phyloP scores from a whole-genome alignment of 345 rosid species.

The Salix dunnii region DNA sequence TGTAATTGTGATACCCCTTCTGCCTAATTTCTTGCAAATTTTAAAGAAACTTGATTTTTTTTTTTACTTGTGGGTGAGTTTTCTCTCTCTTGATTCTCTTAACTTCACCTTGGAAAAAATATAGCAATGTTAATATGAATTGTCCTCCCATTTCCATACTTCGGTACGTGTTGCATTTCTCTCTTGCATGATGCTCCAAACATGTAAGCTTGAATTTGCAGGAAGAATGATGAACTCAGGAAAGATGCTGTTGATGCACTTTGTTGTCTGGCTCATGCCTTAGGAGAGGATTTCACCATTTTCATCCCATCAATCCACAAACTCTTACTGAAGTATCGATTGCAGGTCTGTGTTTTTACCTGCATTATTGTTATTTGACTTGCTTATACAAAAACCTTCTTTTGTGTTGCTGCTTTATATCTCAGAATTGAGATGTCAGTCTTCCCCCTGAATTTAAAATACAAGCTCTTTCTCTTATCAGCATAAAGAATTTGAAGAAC shows the following conservation, averaged over 20 bases:
- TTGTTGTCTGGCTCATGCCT: constrained; percentile 95
- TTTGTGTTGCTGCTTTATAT: not conserved
- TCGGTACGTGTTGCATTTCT: not conserved
- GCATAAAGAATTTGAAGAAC: constrained; percentile 98
- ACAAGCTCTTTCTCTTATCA: constrained; percentile 30
- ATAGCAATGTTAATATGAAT: not conserved
- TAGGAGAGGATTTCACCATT: constrained; percentile 95
- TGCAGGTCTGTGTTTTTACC: constrained; percentile 48
- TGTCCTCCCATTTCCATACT: not conserved
- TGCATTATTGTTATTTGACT: not conserved
- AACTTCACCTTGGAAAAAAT: not conserved
- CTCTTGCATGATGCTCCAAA: not conserved
- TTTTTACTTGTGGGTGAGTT: not conserved
- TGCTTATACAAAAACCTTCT: not conserved
- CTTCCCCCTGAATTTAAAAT: constrained; percentile 2
- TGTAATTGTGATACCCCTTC: not conserved
- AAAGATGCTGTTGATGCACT: constrained; percentile 97
- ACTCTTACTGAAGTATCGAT: constrained; percentile 63
- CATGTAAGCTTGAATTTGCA: constrained; percentile 24
- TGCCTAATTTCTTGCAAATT: not conserved
- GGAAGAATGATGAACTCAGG: constrained; percentile 86
- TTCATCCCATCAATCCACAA: constrained; percentile 93
- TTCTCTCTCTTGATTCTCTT: not conserved
- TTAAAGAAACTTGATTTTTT: not conserved
- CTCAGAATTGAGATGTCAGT: not conserved